These are phyloP conservation scores for Emmonsiellopsis sp. DNA, from an alignment of 2,329 filamentous ascomycete genomes.

Conservation along the genomic window DNA sequence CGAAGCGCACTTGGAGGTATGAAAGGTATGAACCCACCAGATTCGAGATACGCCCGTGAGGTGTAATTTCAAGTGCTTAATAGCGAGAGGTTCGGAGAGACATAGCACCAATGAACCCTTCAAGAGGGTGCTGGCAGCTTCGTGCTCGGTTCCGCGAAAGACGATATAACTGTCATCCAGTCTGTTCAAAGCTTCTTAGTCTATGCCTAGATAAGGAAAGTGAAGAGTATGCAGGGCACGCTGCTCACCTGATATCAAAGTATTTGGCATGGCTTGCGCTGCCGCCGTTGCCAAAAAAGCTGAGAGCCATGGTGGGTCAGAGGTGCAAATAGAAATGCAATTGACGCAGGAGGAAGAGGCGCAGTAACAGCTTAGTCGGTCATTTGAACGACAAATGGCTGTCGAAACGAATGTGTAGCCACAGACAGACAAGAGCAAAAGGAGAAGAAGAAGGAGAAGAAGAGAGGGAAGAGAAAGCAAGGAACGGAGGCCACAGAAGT, in stretches of 20 bases:
- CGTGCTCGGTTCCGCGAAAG: constrained; percentile 64
- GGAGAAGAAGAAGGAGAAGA: too few relatives aligned
- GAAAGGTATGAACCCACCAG: constrained; percentile 45
- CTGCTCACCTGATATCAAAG: constrained; percentile 39
- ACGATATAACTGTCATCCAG: constrained; percentile 72
- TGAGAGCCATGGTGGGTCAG: constrained; percentile 32
- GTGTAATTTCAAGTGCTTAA: constrained; percentile 65
- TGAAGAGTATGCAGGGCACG: background rate
- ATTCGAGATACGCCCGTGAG: constrained; percentile 61
- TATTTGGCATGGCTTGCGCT: constrained; percentile 39
- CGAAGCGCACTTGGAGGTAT: background rate
- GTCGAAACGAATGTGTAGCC: too few relatives aligned
- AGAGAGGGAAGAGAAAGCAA: too few relatives aligned
- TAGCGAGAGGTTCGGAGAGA: constrained; percentile 57
- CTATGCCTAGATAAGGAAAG: background rate
- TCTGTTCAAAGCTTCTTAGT: constrained; percentile 34
- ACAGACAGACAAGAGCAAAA: too few relatives aligned
- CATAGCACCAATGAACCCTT: constrained; percentile 68
- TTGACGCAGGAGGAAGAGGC: too few relatives aligned
- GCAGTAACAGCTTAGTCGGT: too few relatives aligned
- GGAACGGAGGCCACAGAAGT: too few relatives aligned
- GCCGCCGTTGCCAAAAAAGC: constrained; percentile 34
- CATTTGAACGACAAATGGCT: too few relatives aligned
- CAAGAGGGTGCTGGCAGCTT: constrained; percentile 65
- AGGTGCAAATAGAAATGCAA: background rate